Percentiles rank a stretch among this genome's conserved stretches.
phyloP scores from a whole-genome alignment of 2,329 filamentous ascomycete genomes.

The Fusarium paranaense region DNA sequence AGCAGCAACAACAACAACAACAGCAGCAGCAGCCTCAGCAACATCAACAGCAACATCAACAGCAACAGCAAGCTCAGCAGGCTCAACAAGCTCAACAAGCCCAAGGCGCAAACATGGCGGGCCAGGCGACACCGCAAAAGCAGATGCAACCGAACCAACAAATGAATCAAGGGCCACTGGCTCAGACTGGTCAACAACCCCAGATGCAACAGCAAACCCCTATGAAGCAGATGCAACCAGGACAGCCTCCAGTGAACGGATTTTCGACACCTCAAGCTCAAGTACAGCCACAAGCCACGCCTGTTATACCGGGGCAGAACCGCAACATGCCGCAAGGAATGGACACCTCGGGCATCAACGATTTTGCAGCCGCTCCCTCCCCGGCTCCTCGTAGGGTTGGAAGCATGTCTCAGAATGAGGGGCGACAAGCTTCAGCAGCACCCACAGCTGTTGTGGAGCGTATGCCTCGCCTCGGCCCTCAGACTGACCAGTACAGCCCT shows the following conservation, averaged over 20 bases:
- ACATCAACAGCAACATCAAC: slow-evolving; percentile 58
- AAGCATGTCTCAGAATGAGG: slow-evolving; percentile 54
- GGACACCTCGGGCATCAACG: slow-evolving; percentile 52
- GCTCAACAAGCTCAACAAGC: slow-evolving; percentile 53
- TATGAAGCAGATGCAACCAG: slow-evolving; percentile 58
- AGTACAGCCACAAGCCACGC: slow-evolving; percentile 36
- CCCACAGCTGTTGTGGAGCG: slow-evolving; percentile 41
- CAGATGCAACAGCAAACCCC: slow-evolving; percentile 51
- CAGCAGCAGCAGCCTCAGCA: neutral
- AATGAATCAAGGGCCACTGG: slow-evolving; percentile 51
- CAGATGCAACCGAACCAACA: slow-evolving; percentile 51
- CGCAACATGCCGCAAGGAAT: slow-evolving; percentile 64
- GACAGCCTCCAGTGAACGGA: slow-evolving; percentile 52
- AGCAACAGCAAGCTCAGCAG: slow-evolving; percentile 49
- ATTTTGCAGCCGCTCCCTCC: slow-evolving; percentile 59
- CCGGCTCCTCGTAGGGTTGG: slow-evolving; percentile 57
- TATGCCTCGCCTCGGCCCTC: slow-evolving; percentile 54
- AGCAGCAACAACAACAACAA: neutral
- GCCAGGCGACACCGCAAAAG: slow-evolving; percentile 47
- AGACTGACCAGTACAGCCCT: slow-evolving; percentile 67
- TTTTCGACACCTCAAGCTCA: slow-evolving; percentile 50
- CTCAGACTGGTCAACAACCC: slow-evolving; percentile 45
- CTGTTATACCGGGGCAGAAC: slow-evolving; percentile 52
- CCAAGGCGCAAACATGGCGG: slow-evolving; percentile 43
- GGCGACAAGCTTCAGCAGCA: slow-evolving; percentile 39